Evolutionary conservation across 768 basidiomycete genomes (phyloP), one percentile per base, ranked within the genome.

Genomic region (Strobilomyces dryophilus): DNA sequence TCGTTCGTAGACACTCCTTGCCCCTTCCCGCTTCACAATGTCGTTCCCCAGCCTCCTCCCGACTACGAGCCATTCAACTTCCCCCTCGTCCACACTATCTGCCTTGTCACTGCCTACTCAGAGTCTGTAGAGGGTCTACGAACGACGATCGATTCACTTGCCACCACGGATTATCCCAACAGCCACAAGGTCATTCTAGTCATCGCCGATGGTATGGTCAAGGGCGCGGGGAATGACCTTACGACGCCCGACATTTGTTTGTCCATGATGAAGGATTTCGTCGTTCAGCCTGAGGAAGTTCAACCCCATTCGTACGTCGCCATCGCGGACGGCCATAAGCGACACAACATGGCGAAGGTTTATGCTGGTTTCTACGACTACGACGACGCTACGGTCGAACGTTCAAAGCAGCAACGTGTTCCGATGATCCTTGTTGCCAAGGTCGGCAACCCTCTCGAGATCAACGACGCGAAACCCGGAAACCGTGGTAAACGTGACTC

Each of bases 321-420:
- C 54, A 98, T 99, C 62, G 97, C 97, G 15, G 95, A 99, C 66
- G 97, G 97, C n/a, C 95, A 98, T 78, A 98, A 97, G 74, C 82
- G 93, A 34, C 97, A 98, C 77, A 99, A 99, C 69, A 97, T 95
- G 94, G 95, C 94, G 37, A 94, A 95, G 73, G 94, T 98, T 37
- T 98, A 89, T 64, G 95, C 97, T 35, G 97, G 97, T 11, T 99
- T 92, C 76, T 98, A 99, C 70, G 82, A 85, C 56, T 99, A 98
- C 71, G 93, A 98, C 65, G 81, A 93, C 64, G 79, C 85, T 39
- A 95, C 95, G 2, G 79, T 89, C 24, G 97, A 98, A 71, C 74
- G 78, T 29, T 87, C 85, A 48, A 99, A 98, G 73, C 97, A 98
- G 68, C 97, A 99, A 68, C 87, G 92, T 31, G 92, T 98, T 1